Base-by-base conservation (phyloP, 257 asterid species). In the Fraxinus quadrangulata region DNA sequence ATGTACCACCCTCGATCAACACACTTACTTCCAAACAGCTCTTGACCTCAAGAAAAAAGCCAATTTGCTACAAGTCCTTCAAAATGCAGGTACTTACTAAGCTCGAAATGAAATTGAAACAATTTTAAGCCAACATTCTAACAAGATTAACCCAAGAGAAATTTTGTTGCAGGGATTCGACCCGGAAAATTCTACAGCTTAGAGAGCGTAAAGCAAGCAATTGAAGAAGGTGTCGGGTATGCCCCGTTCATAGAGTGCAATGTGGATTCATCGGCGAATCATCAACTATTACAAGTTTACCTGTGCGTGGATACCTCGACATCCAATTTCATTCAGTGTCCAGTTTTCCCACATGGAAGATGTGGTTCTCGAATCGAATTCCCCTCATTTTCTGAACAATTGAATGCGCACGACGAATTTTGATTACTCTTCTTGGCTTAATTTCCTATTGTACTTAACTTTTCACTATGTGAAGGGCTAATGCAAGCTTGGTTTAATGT, bases 271-370 rank as follows among this genome's bases (percentile, higher is more conserved):
- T 73, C 85, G 3, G 86, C 89, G 6, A 91, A 90, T 54, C 91
- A 77, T 63, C 97, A 93, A 66, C 21, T 91, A 0, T 88, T 78
- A 65, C 94, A 91, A 37, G 94, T 91, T 12, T 93, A 89, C 51
- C n/a, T 91, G 74, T 93, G 98, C 72, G 93, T 91, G 5, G 92
- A 93, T 68, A 77, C 88, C 49, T 82, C 90, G 39, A 93, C 92
- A 1, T 69, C 89, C 0, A 51, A 76, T 9, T 90, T 93, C 86
- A 90, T 89, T 12, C 69, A 86, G 0, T 93, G 98, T 8, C 96
- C 97, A 0, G 77, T 90, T 81, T 61, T 85, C 14, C 92, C 97
- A 4, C 88, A 70, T 67, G 16, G 86, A 37, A 42, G 40, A 40
- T 92, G 97, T 42, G 93, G 90, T 19, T 75, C 90, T 23, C 59